Base-by-base conservation (phyloP, 805 yeast genomes). In the Isabelozyma pseudorhagii region DNA sequence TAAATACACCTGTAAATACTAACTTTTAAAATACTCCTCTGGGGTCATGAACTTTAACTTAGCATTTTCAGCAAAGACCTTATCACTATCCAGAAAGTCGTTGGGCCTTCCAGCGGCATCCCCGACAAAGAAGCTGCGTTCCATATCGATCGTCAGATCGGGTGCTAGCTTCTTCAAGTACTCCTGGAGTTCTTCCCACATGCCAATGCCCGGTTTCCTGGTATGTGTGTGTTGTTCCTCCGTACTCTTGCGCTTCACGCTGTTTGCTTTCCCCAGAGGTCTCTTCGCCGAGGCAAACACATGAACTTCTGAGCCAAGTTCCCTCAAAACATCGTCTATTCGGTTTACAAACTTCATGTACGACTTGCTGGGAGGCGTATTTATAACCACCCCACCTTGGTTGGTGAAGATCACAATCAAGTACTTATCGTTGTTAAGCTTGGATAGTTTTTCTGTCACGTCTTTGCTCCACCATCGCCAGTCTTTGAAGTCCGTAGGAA, bases 51-150 rank as follows among this genome's bases (percentile, higher is more conserved):
- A 93, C 17, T 56, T 53, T 1, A 90, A 42, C 0, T 80, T 81
- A 1, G 79, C 60, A 15, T 71, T 75, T 41, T 72, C 54, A 0
- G 98, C 97, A 74, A 92, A 92, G 48, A 52, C 62, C 54, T 63
- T 66, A 64, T 93, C 99, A 45, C 87, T 80, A 57, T 88, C 91
- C 74, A 94, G 88, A 62, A 85, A 87, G 65, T 93, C 98, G 0
- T 61, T 65, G 1, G 62, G 59, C 47, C 98, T 74, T 0, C 98
- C 99, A 6, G 97, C 98, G 0, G 98, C 98, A 70, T 93, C 99
- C 5, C 99, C 99, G n/a, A 91, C 92, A 64, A 69, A 94, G 47
- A 84, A 73, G 45, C 62, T 45, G 56, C 82, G 83, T 47, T 48
- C 39, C 14, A 8, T 10, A 18, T 44, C 40, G 14, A 29, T 14